Conservation (phyloP, 345 rosid species). For the Pelargonium nanum region DNA sequence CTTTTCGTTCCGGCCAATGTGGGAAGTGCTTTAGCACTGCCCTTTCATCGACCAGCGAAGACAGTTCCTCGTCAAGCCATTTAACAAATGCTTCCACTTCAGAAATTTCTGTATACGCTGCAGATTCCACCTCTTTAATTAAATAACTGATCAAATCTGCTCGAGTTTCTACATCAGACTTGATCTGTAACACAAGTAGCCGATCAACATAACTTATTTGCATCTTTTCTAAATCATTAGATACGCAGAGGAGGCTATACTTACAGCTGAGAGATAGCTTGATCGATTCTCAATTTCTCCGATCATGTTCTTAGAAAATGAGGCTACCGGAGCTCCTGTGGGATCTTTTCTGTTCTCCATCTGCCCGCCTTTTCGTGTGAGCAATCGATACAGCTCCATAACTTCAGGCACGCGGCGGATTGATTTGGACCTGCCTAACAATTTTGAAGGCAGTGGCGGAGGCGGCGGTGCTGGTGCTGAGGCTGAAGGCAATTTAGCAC, state of each 20-base stretch:
- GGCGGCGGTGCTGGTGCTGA: conserved; percentile 43
- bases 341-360: conserved; percentile 35
- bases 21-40: conserved; percentile 93
- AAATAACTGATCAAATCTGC: conserved; percentile 56
- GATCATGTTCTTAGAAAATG: conserved; percentile 60
- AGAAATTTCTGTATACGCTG: conserved; percentile 46
- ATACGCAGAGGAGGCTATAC: conserved; percentile 14
- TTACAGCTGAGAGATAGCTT: conserved; percentile 77
- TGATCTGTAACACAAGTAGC: conserved; percentile 39
- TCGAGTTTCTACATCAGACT: conserved; percentile 67
- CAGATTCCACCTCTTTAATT: conserved; percentile 63
- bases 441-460: conserved; percentile 64
- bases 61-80: conserved; percentile 74
- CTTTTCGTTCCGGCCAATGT: conserved; percentile 85
- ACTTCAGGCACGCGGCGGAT: conserved; percentile 79
- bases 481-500: conserved; percentile 8
- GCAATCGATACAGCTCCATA: conserved; percentile 66
- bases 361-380: conserved; percentile 55
- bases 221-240: neutral
- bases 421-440: conserved; percentile 34
- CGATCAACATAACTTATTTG: conserved; percentile 1
- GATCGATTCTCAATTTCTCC: conserved; percentile 98
- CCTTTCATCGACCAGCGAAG: conserved; percentile 82
- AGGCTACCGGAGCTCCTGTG: conserved; percentile 25
- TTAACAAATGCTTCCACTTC: conserved; percentile 70